phyloP scores from a whole-genome alignment of 2,329 filamentous ascomycete genomes.

The Fusarium pseudocircinatum region DNA sequence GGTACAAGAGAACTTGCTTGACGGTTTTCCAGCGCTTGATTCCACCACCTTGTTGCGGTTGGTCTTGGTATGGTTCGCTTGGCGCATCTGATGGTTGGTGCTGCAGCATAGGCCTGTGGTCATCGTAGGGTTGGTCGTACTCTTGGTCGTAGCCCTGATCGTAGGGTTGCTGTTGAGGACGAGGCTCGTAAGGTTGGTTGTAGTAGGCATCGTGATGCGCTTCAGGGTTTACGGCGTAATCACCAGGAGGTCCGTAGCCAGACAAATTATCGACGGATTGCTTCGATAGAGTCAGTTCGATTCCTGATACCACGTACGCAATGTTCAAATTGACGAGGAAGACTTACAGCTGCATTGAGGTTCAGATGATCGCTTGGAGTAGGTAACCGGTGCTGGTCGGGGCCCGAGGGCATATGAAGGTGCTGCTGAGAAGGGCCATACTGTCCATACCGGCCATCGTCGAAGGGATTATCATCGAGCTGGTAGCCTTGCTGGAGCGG shows the following conservation, averaged over 20 bases:
- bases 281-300: slow-evolving; percentile 44
- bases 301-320: not conserved
- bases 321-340: not conserved
- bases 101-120: slow-evolving; percentile 79
- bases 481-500: slow-evolving; percentile 81
- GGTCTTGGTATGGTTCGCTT: slow-evolving; percentile 58
- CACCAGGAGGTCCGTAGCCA: slow-evolving; percentile 59
- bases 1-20: slow-evolving; percentile 96
- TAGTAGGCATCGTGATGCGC: slow-evolving; percentile 61
- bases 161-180: slow-evolving; percentile 66
- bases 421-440: slow-evolving; percentile 39
- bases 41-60: slow-evolving; percentile 52
- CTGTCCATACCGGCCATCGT: slow-evolving; percentile 76
- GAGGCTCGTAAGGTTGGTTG: slow-evolving; percentile 26
- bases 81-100: slow-evolving; percentile 61
- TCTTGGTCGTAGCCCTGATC: slow-evolving; percentile 73
- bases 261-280: slow-evolving; percentile 64
- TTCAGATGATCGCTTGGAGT: slow-evolving; percentile 80
- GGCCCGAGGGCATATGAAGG: slow-evolving; percentile 43
- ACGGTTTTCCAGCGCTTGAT: slow-evolving; percentile 97
- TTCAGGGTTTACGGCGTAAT: slow-evolving; percentile 83
- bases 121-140: slow-evolving; percentile 75
- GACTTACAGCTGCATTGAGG: slow-evolving; percentile 83
- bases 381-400: slow-evolving; percentile 51
- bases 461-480: slow-evolving; percentile 75